Conservation (phyloP, 2,329 filamentous ascomycete genomes). For the Mariannaea sp. region DNA sequence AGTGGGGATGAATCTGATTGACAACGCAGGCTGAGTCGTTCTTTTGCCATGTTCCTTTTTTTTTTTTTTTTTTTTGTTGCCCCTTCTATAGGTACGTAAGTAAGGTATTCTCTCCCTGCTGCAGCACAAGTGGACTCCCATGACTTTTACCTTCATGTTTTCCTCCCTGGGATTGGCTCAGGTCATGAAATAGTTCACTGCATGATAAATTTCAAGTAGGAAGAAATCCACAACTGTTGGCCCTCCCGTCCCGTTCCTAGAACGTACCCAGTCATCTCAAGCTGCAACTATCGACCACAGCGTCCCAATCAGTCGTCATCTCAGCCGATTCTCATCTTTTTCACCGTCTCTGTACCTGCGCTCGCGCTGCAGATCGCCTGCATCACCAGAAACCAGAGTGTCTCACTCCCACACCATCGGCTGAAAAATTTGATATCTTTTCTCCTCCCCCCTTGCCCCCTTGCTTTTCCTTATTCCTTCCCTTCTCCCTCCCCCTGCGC, state of each 20-base stretch:
- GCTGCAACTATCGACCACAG: constrained; percentile 23
- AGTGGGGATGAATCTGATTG: constrained; percentile 10
- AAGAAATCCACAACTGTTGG: background rate
- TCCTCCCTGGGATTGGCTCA: constrained; percentile 5
- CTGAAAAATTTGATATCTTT: background rate
- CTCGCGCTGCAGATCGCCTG: constrained; percentile 30
- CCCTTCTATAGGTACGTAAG: too few species aligned
- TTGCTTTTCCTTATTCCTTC: too few species aligned
- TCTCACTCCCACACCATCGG: constrained; percentile 5
- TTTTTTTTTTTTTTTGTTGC: background rate
- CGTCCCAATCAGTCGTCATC: constrained; percentile 26
- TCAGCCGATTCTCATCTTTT: constrained; percentile 12
- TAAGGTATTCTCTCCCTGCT: too few species aligned
- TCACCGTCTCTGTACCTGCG: constrained; percentile 32
- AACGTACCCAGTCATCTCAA: constrained; percentile 14
- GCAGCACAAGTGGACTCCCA: constrained; percentile 15
- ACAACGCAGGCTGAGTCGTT: constrained; percentile 6
- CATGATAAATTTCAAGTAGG: background rate
- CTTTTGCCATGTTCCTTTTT: too few species aligned
- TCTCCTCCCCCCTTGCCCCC: too few species aligned
- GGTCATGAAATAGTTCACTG: constrained; percentile 1
- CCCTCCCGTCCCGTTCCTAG: constrained; percentile 7
- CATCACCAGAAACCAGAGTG: constrained; percentile 25
- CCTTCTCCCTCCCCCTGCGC: background rate
- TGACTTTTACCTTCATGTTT: constrained; percentile 7